Base-by-base conservation (phyloP, 2,329 filamentous ascomycete species). In the Emergomyces africanus region DNA sequence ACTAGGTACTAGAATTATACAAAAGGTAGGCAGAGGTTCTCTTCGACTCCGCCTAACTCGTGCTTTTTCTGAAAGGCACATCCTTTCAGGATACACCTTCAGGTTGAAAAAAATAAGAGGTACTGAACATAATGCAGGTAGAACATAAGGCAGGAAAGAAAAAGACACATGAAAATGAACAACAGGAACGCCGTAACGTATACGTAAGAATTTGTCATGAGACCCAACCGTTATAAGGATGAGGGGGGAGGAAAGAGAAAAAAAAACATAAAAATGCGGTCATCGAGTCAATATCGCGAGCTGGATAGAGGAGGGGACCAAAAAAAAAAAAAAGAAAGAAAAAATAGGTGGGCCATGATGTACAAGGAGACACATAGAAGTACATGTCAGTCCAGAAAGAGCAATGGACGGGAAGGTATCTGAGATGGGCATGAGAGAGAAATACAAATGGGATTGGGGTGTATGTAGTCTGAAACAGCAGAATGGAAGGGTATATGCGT, bases 91-190 rank as follows among this genome's bases (percentile, higher is more conserved):
- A 28, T 18, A 14, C 18, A 37, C 28, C 6, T 58, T 53, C 33
- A 35, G n/a, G 6, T 6, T 46, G 44, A 25, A 15, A 14, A 6
- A 28, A 12, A 8, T 9, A n/a, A n/a, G 35, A 44, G 20, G 23
- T 37, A 54, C n/a, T 55, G 23, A 25, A 54, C 9, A 48, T 33
- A 44, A 57, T 57, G 42, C 54, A 57, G 54, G n/a, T 39, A 42
- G 20, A 46, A 15, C 25, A 46, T 39, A 46, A 18, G 15, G 18
- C 15, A n/a, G 53, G 18, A 41, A 28, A 44, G 25, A 44, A 44
- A 41, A 10, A 42, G 18, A 6, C 23, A 28, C 25, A 14, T 23
- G 9, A 35, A 44, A 57, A 20, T 25, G 12, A 57, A 37, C 10
- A 35, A 15, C 20, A 55, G 44, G 44, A 46, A 55, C 55, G 55